These are phyloP conservation scores for Xerocomellus chrysenteron DNA, from an alignment of 768 basidiomycete species.

Conservation along the genomic window DNA sequence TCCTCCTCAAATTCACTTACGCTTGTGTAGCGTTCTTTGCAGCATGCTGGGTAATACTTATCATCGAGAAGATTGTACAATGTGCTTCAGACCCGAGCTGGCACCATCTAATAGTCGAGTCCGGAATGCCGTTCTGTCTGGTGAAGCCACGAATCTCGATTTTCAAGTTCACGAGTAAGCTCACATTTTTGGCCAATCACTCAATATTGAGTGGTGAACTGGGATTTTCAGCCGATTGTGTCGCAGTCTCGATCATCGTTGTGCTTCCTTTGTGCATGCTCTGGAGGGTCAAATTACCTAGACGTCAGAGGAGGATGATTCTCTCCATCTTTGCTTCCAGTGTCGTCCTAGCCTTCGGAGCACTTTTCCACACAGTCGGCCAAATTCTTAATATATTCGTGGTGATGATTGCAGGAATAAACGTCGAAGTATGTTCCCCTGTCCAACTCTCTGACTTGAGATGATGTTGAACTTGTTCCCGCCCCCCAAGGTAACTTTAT, in stretches of 20 bases:
- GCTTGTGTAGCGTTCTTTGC: conserved; percentile 7
- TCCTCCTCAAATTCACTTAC: conserved; percentile 9
- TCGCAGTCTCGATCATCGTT: conserved; percentile 16
- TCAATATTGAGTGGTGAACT: neutral
- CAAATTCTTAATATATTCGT: conserved; percentile 7
- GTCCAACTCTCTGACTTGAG: neutral
- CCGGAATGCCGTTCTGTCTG: conserved; percentile 11
- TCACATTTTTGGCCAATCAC: neutral
- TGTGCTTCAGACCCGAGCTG: conserved; percentile 11
- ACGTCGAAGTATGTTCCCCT: conserved; percentile 16
- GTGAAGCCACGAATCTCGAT: conserved; percentile 2
- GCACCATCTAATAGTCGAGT: neutral
- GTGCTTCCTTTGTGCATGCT: conserved; percentile 20
- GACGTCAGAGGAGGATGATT: conserved; percentile 24
- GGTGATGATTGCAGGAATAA: conserved; percentile 10
- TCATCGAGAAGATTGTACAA: conserved; percentile 4
- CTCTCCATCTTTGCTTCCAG: conserved; percentile 22
- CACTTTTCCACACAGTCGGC: conserved; percentile 14
- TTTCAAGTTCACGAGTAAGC: conserved; percentile 17
- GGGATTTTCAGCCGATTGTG: conserved; percentile 14
- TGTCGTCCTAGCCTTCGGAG: conserved; percentile 12
- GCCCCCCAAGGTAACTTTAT: conserved; percentile 11
- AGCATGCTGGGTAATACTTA: conserved; percentile 3
- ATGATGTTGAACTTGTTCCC: neutral
- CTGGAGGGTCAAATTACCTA: conserved; percentile 22